These are phyloP conservation scores for Sequoia sempervirens DNA, from an alignment of 75 land plant genomes.

Conservation along the genomic window DNA sequence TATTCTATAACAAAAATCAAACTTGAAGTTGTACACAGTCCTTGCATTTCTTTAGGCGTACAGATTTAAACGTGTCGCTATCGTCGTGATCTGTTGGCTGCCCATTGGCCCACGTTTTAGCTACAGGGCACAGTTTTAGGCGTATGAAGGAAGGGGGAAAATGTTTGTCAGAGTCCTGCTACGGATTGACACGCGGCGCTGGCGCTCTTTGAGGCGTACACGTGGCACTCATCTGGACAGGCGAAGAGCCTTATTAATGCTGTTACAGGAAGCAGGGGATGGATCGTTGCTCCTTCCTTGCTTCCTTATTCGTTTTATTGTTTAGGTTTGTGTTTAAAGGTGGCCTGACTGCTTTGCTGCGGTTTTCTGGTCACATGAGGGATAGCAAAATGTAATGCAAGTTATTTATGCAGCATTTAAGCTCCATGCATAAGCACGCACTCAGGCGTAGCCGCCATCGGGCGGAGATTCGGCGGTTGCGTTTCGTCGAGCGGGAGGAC, in stretches of 20 bases:
- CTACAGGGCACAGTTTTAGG: background rate
- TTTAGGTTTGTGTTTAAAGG: background rate
- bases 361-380: background rate
- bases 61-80: background rate
- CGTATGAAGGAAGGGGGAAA: background rate
- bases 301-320: too few relatives aligned
- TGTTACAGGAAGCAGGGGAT: background rate
- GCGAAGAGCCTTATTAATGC: background rate
- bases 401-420: background rate
- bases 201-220: background rate
- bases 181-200: background rate
- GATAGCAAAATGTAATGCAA: background rate
- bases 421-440: background rate
- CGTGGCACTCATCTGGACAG: background rate
- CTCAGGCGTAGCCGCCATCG: background rate
- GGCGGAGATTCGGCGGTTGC: background rate
- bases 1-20: background rate
- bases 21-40: background rate
- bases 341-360: too few relatives aligned
- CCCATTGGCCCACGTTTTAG: constrained; percentile 1
- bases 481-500: background rate
- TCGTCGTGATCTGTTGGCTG: background rate
- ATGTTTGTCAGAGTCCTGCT: background rate
- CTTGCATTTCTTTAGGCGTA: background rate
- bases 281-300: background rate